Conservation (phyloP, 306 rosid species). For the Fagus crenata region DNA sequence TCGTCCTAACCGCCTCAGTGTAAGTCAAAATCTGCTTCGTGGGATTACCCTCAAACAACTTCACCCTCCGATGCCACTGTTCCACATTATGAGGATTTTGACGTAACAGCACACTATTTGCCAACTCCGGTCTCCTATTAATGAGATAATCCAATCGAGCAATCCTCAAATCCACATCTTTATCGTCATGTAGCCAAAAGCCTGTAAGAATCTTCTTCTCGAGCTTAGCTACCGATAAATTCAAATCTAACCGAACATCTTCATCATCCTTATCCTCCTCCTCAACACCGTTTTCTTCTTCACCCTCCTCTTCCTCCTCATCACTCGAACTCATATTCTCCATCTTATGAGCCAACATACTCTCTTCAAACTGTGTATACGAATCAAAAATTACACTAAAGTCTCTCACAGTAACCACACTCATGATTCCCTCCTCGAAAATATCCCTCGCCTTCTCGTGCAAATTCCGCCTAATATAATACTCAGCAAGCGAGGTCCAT, state of each 20-base stretch:
- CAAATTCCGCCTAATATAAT: conserved; percentile 84
- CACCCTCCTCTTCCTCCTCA: conserved; percentile 49
- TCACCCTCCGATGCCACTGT: conserved; percentile 94
- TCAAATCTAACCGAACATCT: conserved; percentile 47
- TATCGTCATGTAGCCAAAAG: conserved; percentile 77
- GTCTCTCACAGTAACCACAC: conserved; percentile 84
- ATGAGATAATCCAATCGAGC: conserved; percentile 79
- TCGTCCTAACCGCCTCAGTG: conserved; percentile 91
- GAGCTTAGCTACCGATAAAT: conserved; percentile 43
- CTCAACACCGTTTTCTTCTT: conserved; percentile 34
- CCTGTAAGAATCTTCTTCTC: conserved; percentile 64
- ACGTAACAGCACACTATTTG: conserved; percentile 85
- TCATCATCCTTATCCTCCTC: background rate
- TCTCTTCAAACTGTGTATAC: conserved; percentile 77
- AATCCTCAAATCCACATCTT: conserved; percentile 78
- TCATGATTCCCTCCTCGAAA: conserved; percentile 93
- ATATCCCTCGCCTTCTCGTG: conserved; percentile 96
- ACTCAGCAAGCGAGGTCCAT: conserved; percentile 91
- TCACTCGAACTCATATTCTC: conserved; percentile 63
- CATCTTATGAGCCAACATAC: conserved; percentile 87
- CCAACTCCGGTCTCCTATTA: conserved; percentile 90
- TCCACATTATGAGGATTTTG: conserved; percentile 96
- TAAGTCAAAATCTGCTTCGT: conserved; percentile 86
- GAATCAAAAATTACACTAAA: conserved; percentile 92
- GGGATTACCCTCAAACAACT: conserved; percentile 89